These are phyloP conservation scores for Hypomontagnella monticulosa DNA, from an alignment of 495 filamentous ascomycete genomes.

Conservation along the genomic window DNA sequence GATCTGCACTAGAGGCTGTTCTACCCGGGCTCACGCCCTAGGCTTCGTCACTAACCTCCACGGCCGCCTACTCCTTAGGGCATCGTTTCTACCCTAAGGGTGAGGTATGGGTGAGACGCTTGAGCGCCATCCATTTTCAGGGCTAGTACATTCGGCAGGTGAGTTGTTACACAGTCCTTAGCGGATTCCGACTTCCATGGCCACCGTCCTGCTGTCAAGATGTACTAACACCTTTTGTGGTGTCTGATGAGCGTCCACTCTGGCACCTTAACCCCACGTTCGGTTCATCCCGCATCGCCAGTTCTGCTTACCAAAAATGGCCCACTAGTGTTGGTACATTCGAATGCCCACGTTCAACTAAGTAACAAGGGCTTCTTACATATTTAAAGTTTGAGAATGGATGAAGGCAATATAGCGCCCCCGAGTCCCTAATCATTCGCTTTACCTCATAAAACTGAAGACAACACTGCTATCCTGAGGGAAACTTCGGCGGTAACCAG, in stretches of 20 bases:
- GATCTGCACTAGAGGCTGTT: slow-evolving; percentile 13
- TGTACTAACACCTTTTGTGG: slow-evolving; percentile 15
- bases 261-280: slow-evolving; percentile 12
- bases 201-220: slow-evolving; percentile 13
- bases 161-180: slow-evolving; percentile 15
- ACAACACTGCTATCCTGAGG: slow-evolving; percentile 14
- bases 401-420: slow-evolving; percentile 13
- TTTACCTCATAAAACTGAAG: slow-evolving; percentile 15
- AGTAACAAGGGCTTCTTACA: slow-evolving; percentile 15
- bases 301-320: slow-evolving; percentile 14
- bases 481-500: slow-evolving; percentile 14
- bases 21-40: slow-evolving; percentile 10
- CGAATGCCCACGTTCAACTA: slow-evolving; percentile 13
- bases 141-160: slow-evolving; percentile 14
- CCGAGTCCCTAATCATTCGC: slow-evolving; percentile 14
- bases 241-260: slow-evolving; percentile 14
- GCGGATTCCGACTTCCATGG: slow-evolving; percentile 13
- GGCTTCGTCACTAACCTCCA: slow-evolving; percentile 13
- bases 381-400: slow-evolving; percentile 16
- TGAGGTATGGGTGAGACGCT: slow-evolving; percentile 12
- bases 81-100: slow-evolving; percentile 14
- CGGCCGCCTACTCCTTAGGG: slow-evolving; percentile 13
- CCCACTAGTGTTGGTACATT: slow-evolving; percentile 14
- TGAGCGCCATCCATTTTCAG: slow-evolving; percentile 14
- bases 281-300: slow-evolving; percentile 13